phyloP scores from a whole-genome alignment of 2,329 filamentous ascomycete species.

The Sporothrix protearum region DNA sequence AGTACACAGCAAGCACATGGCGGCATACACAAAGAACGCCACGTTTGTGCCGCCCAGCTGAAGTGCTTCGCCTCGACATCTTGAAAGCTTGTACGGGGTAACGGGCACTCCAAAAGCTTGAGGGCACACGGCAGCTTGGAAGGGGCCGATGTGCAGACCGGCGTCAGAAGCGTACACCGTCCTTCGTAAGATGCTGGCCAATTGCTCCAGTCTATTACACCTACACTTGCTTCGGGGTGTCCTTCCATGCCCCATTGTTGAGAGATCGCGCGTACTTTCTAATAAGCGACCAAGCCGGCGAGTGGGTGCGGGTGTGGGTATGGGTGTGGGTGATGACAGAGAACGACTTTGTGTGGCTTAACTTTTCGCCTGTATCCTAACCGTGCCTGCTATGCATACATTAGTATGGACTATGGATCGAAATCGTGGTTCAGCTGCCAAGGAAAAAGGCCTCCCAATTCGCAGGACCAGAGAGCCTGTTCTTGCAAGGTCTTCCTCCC shows the following conservation, averaged over 20 bases:
- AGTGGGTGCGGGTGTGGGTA: conserved; percentile 2
- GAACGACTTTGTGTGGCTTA: background rate
- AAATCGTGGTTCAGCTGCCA: background rate
- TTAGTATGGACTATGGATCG: background rate
- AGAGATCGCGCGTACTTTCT: background rate
- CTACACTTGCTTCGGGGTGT: background rate
- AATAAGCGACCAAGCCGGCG: background rate
- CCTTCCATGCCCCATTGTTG: background rate
- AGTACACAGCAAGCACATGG: background rate
- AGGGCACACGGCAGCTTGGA: background rate
- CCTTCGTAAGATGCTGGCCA: background rate
- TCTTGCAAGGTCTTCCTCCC: background rate
- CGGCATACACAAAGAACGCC: background rate
- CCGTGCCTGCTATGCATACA: too few relatives aligned
- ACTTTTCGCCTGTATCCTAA: too few relatives aligned
- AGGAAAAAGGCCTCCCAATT: conserved; percentile 1
- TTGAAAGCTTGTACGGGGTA: background rate
- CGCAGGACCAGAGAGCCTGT: background rate
- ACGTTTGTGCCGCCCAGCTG: background rate
- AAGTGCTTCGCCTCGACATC: background rate
- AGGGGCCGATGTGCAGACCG: too few relatives aligned
- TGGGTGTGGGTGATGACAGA: conserved; percentile 11
- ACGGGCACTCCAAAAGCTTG: background rate
- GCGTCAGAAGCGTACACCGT: too few relatives aligned
- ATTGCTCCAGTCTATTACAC: background rate